Evolutionary conservation across 192 early-diverging fungal genomes (phyloP).

Genomic region (Linderina pennispora): DNA sequence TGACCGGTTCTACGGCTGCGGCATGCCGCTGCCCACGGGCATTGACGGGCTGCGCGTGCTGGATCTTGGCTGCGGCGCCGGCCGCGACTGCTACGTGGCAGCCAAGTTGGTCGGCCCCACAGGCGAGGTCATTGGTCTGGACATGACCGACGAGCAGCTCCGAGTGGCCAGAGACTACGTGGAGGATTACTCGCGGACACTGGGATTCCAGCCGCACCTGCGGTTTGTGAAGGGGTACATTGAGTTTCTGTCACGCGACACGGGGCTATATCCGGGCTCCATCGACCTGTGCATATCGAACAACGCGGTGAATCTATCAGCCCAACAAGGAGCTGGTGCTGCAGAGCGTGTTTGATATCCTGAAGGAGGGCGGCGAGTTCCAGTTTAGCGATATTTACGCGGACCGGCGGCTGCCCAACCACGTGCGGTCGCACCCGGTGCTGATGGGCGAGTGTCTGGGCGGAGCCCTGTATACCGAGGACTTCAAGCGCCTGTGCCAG

Average conservation of each 20-base stretch:
- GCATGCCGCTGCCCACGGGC: conserved; percentile 37
- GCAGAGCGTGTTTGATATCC: conserved; percentile 27
- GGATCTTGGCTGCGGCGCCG: conserved; percentile 44
- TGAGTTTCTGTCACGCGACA: conserved; percentile 24
- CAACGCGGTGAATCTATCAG: conserved; percentile 44
- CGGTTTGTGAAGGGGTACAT: conserved; percentile 42
- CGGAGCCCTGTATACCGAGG: conserved; percentile 34
- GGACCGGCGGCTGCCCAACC: conserved; percentile 33
- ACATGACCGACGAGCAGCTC: conserved; percentile 50
- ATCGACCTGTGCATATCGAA: conserved; percentile 47
- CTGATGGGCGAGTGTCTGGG: conserved; percentile 43
- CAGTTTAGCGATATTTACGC: conserved; percentile 43
- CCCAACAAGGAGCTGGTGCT: conserved; percentile 44
- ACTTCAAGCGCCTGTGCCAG: conserved; percentile 29
- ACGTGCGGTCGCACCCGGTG: conserved; percentile 30
- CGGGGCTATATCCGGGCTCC: conserved; percentile 17
- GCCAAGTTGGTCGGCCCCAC: conserved; percentile 34
- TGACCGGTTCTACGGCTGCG: conserved; percentile 43
- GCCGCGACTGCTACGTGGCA: conserved; percentile 48
- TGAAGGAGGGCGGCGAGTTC: conserved; percentile 39
- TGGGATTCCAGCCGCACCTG: conserved; percentile 40
- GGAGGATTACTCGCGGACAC: conserved; percentile 8
- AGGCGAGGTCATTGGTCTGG: conserved; percentile 41
- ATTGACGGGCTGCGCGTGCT: conserved; percentile 39
- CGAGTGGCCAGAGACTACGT: conserved; percentile 25